These are phyloP conservation scores for Euphorbia pulcherrima DNA, from an alignment of 345 rosid species.

Conservation along the genomic window DNA sequence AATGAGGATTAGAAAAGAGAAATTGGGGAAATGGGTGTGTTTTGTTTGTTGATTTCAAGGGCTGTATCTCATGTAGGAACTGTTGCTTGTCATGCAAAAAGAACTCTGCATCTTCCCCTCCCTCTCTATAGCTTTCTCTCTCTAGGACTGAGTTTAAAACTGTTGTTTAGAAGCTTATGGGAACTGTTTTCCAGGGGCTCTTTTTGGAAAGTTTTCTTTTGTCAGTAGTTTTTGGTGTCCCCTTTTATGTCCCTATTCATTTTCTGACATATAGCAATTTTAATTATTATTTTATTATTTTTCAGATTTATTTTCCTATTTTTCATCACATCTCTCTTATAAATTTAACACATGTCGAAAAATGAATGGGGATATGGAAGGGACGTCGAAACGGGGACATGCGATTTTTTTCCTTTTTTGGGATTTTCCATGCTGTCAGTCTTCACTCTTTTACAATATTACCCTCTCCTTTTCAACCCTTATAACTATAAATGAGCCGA, in stretches of 20 bases:
- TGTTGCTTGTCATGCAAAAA: constrained; percentile 41
- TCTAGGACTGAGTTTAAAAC: constrained; percentile 12
- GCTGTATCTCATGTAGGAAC: not conserved
- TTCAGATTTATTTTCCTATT: no score
- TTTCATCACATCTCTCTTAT: no score
- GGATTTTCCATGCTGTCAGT: no score
- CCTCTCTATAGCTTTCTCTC: not conserved
- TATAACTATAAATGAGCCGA: no score
- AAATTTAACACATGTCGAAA: no score
- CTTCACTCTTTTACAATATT: constrained; percentile 9
- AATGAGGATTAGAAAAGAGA: not conserved
- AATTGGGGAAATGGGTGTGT: not conserved
- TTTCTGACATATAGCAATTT: no score
- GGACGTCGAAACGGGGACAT: no score
- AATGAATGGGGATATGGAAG: no score
- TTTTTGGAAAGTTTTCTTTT: constrained; percentile 16
- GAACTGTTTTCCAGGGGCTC: constrained; percentile 31
- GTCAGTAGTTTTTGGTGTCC: constrained; percentile 7
- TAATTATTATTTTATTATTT: no score
- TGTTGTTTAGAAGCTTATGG: constrained; percentile 15
- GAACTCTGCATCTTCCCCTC: constrained; percentile 21
- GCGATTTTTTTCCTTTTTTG: not conserved
- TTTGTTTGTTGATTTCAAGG: constrained; percentile 5
- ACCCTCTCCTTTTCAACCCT: not conserved
- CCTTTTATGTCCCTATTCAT: not conserved